Conservation (phyloP, 176 grass and related monocot genomes). For the Puya raimondii region DNA sequence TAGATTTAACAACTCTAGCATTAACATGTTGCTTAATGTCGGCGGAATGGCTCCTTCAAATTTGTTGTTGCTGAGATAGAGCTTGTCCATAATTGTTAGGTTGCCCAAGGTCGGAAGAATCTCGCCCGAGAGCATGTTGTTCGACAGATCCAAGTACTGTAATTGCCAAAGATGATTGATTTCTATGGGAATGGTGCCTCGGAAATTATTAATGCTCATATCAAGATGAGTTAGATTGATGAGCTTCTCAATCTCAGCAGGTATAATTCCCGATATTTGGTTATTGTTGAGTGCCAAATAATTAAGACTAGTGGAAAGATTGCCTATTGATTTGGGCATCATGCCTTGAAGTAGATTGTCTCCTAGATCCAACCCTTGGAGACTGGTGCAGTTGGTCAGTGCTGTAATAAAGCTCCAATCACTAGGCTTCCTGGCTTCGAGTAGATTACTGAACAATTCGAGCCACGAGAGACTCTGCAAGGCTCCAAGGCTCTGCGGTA, state of each 20-base stretch:
- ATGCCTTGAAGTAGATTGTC: constrained; percentile 22
- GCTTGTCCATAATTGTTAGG: not conserved
- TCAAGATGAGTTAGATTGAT: constrained; percentile 10
- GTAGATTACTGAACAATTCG: not conserved
- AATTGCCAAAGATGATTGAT: constrained; percentile 18
- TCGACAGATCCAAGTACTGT: constrained; percentile 4
- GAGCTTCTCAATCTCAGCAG: constrained; percentile 26
- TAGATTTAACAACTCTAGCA: constrained; percentile 15
- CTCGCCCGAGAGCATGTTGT: constrained; percentile 11
- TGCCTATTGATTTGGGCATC: constrained; percentile 26
- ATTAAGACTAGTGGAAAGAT: constrained; percentile 23
- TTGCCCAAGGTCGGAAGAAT: constrained; percentile 18
- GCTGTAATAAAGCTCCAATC: constrained; percentile 30
- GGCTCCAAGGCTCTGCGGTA: constrained; percentile 25
- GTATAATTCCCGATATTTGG: constrained; percentile 21
- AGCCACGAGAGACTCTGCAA: constrained; percentile 6
- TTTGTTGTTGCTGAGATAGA: not conserved
- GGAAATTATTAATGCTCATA: constrained; percentile 4
- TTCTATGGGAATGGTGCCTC: constrained; percentile 14
- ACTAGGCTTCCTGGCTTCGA: constrained; percentile 5
- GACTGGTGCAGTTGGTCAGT: constrained; percentile 18
- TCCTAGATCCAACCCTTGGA: not conserved
- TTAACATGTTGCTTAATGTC: not conserved
- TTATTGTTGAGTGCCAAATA: not conserved
- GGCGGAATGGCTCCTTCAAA: constrained; percentile 3